Evolutionary conservation across 495 filamentous ascomycete species (phyloP), one percentile per base, ranked within the genome.

Genomic region (Pyrenula aspistea): DNA sequence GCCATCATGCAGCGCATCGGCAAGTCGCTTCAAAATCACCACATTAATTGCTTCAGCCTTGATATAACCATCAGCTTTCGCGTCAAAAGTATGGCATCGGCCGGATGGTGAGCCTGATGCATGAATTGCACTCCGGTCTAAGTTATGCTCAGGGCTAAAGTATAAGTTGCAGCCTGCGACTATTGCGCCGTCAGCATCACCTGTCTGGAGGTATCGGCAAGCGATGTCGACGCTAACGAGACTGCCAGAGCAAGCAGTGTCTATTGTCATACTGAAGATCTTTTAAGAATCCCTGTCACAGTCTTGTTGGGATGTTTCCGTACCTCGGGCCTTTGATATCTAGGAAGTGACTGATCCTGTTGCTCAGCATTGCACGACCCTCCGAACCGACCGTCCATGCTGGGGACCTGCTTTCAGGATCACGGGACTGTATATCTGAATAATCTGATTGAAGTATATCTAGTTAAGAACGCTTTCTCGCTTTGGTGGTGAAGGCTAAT

Each of bases 1-100:
- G 21, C 70, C 71, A 57, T 78, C 75, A 1, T 59, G 60, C 12
- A 73, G 23, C 19, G 78, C 83, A 53, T 79, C 71, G 12, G 67
- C 64, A 15, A 84, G 68, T 3, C 67, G 71, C 66, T 84, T 86
- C 36, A 87, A 59, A 24, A 79, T 66, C 0, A 87, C 53, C 53
- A 73, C 71, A 36, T 68, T 74, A 49, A 78, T 68, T 4, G 77
- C 83, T 55, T 86, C 83, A 19, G 75, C 83, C 22, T 81, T 72
- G 0, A 66, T 78, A 60, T 84, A 86, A 0, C 84, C 83, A 53
- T 79, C 76, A 3, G 77, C 84, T 24, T 67, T 59, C 19, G 58
- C 57, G 48, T 77, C 68, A 20, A 74, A 75, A 2, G 69, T 76
- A 31, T 70, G 64, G 58, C 75, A 80, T 12, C 65, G 68, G 2